Evolutionary conservation across 2,329 filamentous ascomycete genomes (phyloP).

Genomic region (Malbranchea cinnamomea): DNA sequence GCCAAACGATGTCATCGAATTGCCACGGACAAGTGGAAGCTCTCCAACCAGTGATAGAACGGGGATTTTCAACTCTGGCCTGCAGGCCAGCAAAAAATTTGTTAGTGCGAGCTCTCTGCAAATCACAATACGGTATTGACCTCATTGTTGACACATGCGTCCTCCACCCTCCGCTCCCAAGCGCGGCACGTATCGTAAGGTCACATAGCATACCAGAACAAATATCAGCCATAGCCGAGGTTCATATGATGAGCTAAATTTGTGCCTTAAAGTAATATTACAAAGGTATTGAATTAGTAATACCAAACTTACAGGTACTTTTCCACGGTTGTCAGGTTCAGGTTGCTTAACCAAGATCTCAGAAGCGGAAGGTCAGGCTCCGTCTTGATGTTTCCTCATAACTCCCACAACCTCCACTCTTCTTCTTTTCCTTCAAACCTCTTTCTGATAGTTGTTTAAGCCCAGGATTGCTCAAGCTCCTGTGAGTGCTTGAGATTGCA

Average conservation of each 20-base stretch:
- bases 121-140: no score
- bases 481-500: slow-evolving; percentile 21
- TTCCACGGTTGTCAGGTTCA: no score
- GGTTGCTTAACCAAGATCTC: no score
- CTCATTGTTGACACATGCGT: slow-evolving; percentile 9
- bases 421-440: slow-evolving; percentile 25
- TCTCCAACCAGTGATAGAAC: background rate
- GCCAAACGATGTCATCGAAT: background rate
- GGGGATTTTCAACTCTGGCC: slow-evolving; percentile 6
- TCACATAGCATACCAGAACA: no score
- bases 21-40: slow-evolving; percentile 4
- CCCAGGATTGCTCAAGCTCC: slow-evolving; percentile 19
- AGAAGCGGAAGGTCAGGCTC: no score
- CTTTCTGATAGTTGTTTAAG: slow-evolving; percentile 17
- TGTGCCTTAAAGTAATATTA: background rate
- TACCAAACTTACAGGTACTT: no score
- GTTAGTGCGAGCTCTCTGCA: slow-evolving; percentile 2
- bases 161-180: slow-evolving; percentile 2
- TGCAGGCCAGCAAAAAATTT: slow-evolving; percentile 11
- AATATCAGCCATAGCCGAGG: slow-evolving; percentile 3
- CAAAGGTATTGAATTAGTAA: slow-evolving; percentile 1
- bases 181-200: slow-evolving; percentile 2
- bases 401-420: slow-evolving; percentile 17
- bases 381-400: background rate
- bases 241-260: background rate